These are phyloP conservation scores for Acidiella bohemica DNA, from an alignment of 495 filamentous ascomycete genomes.

Conservation along the genomic window DNA sequence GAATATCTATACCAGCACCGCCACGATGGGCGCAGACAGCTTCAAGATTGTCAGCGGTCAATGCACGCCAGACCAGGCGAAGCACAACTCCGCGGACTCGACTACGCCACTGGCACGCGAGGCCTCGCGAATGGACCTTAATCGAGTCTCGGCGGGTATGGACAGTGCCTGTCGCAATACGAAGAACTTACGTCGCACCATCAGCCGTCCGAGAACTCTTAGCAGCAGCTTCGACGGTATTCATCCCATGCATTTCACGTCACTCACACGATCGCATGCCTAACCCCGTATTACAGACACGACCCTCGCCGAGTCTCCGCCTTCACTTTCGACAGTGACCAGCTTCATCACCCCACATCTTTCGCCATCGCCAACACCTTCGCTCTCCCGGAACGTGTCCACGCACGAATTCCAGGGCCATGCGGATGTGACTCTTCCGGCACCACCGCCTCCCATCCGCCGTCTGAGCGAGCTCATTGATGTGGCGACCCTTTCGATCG, in stretches of 20 bases:
- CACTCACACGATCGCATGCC: no score
- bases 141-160: no score
- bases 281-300: no score
- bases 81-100: constrained; percentile 6
- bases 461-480: constrained; percentile 28
- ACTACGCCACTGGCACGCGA: neutral
- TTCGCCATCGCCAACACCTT: neutral
- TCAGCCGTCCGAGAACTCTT: no score
- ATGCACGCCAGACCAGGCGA: constrained; percentile 3
- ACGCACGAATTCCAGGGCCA: constrained; percentile 10
- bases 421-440: constrained; percentile 19
- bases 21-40: no score
- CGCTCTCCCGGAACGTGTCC: neutral
- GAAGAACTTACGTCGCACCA: no score
- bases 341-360: neutral
- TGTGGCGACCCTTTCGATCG: constrained; percentile 20
- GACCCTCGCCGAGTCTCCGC: no score
- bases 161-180: no score
- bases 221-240: no score
- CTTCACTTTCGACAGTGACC: neutral
- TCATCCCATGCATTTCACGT: no score
- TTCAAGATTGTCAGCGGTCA: no score
- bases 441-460: constrained; percentile 19
- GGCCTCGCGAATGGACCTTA: no score
- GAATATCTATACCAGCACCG: neutral